Conservation (phyloP, 129 eudicot genomes). For the Helianthus annuus region HanXRQr2.0-SUNRISE NC_035437.2:155166042-155166541, state of each 20-base stretch:
- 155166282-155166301: conserved; percentile 99
- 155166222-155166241: conserved; percentile 61
- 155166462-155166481: conserved; percentile 97
- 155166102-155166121: neutral
- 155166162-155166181: conserved; percentile 75
- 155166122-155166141: conserved; percentile 68
- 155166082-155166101: too few species aligned
- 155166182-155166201: conserved; percentile 77
- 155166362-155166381: conserved; percentile 79
- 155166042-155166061: neutral
- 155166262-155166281: conserved; percentile 76
- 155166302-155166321: conserved; percentile 95
- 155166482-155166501: conserved; percentile 75
- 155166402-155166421: conserved; percentile 91
- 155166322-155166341: conserved; percentile 80
- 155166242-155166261: conserved; percentile 78
- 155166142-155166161: conserved; percentile 49
- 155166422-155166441: conserved; percentile 93
- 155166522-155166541: conserved; percentile 99
- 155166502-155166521: conserved; percentile 90
- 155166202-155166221: conserved; percentile 85
- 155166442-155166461: conserved; percentile 84
- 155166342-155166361: conserved; percentile 82
- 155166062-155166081: neutral
- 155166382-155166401: conserved; percentile 94